These are phyloP conservation scores for Falciphora oryzae DNA, from an alignment of 2,329 filamentous ascomycete species.

Conservation along the genomic window DNA sequence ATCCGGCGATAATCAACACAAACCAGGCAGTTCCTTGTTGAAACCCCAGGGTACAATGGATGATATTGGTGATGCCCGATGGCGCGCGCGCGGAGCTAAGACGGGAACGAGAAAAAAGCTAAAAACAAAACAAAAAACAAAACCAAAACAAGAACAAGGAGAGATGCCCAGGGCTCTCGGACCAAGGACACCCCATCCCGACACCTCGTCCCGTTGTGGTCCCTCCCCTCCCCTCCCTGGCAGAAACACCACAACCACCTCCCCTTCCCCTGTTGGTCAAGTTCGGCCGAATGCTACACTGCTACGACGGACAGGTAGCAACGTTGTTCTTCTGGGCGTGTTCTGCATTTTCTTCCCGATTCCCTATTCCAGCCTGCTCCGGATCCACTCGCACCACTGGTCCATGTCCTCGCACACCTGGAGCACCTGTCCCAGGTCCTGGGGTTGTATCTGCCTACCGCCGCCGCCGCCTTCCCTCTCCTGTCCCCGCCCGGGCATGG, in stretches of 20 bases:
- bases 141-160: slow-evolving; percentile 10
- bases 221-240: not conserved
- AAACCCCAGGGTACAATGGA: no score
- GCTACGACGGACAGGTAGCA: not conserved
- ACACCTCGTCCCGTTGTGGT: not conserved
- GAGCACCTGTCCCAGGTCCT: slow-evolving; percentile 39
- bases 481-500: slow-evolving; percentile 13
- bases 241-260: not conserved
- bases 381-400: slow-evolving; percentile 49
- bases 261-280: not conserved
- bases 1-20: not conserved
- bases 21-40: not conserved
- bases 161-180: not conserved
- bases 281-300: not conserved
- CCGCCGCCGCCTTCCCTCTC: slow-evolving; percentile 21
- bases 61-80: not conserved
- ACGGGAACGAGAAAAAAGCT: not conserved
- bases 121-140: slow-evolving; percentile 4
- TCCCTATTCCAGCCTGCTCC: slow-evolving; percentile 23
- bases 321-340: not conserved
- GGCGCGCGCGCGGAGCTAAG: no score
- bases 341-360: not conserved
- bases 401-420: slow-evolving; percentile 47
- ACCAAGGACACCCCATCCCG: not conserved
- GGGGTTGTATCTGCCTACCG: slow-evolving; percentile 31